Conservation (phyloP, 2,329 filamentous ascomycete genomes). For the Verticillium isaacii region DNA sequence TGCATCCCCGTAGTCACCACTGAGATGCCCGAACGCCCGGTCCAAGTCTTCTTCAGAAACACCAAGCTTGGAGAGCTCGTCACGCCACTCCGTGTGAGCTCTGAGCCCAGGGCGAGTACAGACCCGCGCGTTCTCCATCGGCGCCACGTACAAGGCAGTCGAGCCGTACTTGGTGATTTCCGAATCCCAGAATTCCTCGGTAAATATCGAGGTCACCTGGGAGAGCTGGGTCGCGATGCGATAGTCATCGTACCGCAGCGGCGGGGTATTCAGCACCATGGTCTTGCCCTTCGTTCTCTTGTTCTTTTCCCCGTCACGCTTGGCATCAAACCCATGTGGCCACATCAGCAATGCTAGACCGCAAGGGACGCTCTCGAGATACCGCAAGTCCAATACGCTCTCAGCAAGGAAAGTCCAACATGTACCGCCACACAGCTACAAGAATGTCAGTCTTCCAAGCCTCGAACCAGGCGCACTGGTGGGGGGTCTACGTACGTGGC, state of each 20-base stretch:
- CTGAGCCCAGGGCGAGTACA: background rate
- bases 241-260: background rate
- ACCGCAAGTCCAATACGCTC: background rate
- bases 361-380: background rate
- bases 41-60: background rate
- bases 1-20: background rate
- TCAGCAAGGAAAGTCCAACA: background rate
- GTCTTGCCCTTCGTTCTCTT: no score
- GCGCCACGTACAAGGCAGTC: conserved; percentile 10
- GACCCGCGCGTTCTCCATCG: background rate
- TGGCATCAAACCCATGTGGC: background rate
- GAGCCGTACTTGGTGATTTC: conserved; percentile 18
- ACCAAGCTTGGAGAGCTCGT: background rate
- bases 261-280: background rate
- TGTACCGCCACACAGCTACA: conserved; percentile 4
- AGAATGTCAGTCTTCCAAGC: background rate
- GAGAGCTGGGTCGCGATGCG: background rate
- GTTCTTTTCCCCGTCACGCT: conserved; percentile 2
- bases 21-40: background rate
- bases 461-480: background rate
- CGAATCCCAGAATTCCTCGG: conserved; percentile 19
- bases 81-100: background rate
- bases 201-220: conserved; percentile 12
- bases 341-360: background rate
- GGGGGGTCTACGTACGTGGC: conserved; percentile 8